Base-by-base conservation (phyloP, 2,329 filamentous ascomycete species). In the Coniochaeta sp. region DNA sequence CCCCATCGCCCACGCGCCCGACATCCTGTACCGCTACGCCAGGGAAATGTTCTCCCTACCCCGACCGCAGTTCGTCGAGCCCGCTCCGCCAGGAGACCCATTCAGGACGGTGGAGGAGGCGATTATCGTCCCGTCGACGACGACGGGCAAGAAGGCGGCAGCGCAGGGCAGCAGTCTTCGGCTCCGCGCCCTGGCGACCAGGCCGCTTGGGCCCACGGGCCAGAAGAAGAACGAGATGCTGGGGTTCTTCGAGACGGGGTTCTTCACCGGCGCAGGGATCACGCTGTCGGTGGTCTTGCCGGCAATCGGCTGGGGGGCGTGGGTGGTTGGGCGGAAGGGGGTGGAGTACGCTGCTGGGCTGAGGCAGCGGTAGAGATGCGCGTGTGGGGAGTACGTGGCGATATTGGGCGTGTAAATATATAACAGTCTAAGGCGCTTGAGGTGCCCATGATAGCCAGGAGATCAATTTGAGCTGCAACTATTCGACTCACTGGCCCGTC, bases 191-290 rank as follows among this genome's bases (percentile, higher is more conserved):
- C 42, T 63, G 32, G 65, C 67, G 1, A 60, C 66, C 4, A 68
- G 62, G 65, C 67, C 67, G 8, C 68, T 76, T 55, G 68, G 66
- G 12, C 64, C 74, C 3, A 71, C 70, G 2, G 71, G 71, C 3
- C 71, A 77, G 62, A 69, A 68, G 1, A 61, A 65, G 32, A 67
- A 63, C 22, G 59, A 62, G 12, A 63, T 66, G 32, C 63, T 80
- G 30, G 79, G 78, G 0, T 81, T 79, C 67, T 81, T 81, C 62
- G 77, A 80, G 61, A 75, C 79, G 61, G 79, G 77, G 0, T 71
- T 81, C 36, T 64, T 81, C 3, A 71, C 71, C 0, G 74, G 74
- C 1, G 65, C 67, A 6, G 65, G 70, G 2, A 54, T 73, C n/a
- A 36, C 66, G 6, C 47, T 72, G 57, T 62, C 66, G 1, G 40